These are phyloP conservation scores for Venturia asperata DNA, from an alignment of 2,329 filamentous ascomycete species.

Conservation along the genomic window DNA sequence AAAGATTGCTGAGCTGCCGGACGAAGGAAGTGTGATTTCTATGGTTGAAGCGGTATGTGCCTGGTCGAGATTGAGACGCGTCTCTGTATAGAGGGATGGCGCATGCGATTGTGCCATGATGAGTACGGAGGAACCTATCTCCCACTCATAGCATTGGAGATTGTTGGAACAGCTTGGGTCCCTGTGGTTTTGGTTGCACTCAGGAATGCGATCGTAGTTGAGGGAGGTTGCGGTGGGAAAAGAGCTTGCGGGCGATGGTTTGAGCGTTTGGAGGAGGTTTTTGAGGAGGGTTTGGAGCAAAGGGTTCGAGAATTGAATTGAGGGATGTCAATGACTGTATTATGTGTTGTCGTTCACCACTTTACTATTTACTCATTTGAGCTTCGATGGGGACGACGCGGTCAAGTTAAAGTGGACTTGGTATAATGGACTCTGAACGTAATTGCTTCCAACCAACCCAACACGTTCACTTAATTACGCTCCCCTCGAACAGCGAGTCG, in stretches of 20 bases:
- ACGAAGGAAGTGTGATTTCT: slow-evolving; percentile 46
- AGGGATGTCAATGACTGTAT: background rate
- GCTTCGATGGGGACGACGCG: slow-evolving; percentile 1
- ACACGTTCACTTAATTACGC: no score
- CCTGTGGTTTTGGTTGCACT: background rate
- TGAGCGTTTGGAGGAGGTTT: background rate
- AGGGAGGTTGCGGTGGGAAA: background rate
- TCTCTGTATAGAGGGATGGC: slow-evolving; percentile 75
- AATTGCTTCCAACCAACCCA: background rate
- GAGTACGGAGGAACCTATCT: background rate
- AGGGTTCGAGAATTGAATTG: background rate
- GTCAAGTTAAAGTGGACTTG: background rate
- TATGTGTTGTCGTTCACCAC: background rate
- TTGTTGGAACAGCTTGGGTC: slow-evolving; percentile 52
- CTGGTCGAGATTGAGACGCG: slow-evolving; percentile 73
- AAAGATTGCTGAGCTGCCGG: background rate
- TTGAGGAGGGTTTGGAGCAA: background rate
- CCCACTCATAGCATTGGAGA: slow-evolving; percentile 41
- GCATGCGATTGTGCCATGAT: slow-evolving; percentile 56
- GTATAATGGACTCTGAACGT: background rate
- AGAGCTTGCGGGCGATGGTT: background rate
- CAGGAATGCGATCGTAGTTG: background rate
- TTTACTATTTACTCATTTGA: background rate
- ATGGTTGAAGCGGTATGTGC: slow-evolving; percentile 61
- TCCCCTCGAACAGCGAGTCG: no score